Evolutionary conservation across 2,329 filamentous ascomycete species (phyloP), one percentile per base, ranked within the genome.

Genomic region (Pseudogymnoascus pannorum): DNA sequence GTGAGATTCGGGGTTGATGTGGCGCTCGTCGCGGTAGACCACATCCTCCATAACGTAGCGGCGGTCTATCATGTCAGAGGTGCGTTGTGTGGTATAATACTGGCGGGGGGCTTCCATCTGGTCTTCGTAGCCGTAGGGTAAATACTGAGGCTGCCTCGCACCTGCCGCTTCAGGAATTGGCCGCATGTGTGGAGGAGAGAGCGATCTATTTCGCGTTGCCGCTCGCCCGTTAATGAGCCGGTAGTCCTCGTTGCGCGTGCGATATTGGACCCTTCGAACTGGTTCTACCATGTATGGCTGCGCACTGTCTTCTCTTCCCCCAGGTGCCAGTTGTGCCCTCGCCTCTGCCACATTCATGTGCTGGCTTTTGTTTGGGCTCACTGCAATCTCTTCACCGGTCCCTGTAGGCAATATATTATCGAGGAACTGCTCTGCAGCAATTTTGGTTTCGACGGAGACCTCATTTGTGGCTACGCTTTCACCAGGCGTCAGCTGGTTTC

Each of bases 361-460:
- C 24, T 65, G 60, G 22, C 57, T 31, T 54, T 65, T 62, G 29
- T 61, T 58, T 24, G 60, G 29, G 20, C 54, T 64, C 48, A 58
- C 44, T 33, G 58, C 20, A 9, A 48, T n/a, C 9, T 64, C 62
- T 20, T 60, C 61, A 14, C 57, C 40, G 8, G 33, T 60, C 22
- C 66, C 68, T 7, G 61, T 70, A 18, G 73, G 68, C 14, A 67
- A 63, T 22, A 75, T 73, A n/a, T 67, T 69, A 57, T 71, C 71
- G 12, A 76, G 66, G 57, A 76, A 77, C 14, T 70, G 68, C 54
- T 76, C 74, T 9, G 74, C 72, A n/a, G 70, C 73, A 54, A 66
- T 72, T 40, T 68, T 66, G 31, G 71, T 68, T 60, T 74, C 72
- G 14, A 66, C 63, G 5, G 66, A 61, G 57, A 9, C 38, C 35